phyloP scores from a whole-genome alignment of 2,329 filamentous ascomycete genomes.

The Lasiodiplodia gonubiensis region DNA sequence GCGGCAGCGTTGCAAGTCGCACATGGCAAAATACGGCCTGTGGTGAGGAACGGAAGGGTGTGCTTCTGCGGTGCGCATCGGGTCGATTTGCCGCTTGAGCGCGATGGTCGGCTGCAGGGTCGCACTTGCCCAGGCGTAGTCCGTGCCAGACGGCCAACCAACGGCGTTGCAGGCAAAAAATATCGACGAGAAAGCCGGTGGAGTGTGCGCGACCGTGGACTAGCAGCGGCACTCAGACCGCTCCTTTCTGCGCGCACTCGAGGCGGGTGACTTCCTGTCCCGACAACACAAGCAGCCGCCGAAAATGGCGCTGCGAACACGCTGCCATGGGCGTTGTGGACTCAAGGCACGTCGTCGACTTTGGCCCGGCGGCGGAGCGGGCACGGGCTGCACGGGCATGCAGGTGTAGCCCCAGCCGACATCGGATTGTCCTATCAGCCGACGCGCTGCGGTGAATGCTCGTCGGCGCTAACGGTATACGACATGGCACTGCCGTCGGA shows the following conservation, averaged over 20 bases:
- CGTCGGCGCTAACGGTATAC: slow-evolving; percentile 21
- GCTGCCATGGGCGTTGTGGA: not conserved
- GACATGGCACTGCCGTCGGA: slow-evolving; percentile 20
- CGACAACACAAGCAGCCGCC: not conserved
- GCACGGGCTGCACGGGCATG: slow-evolving; percentile 18
- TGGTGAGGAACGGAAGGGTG: slow-evolving; percentile 2
- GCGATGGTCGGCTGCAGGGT: slow-evolving; percentile 17
- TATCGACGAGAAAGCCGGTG: not conserved
- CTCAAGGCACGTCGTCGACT: slow-evolving; percentile 13
- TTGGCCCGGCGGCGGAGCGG: slow-evolving; percentile 8
- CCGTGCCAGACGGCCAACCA: slow-evolving; percentile 21
- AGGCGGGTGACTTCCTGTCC: not conserved
- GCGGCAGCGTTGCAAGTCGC: slow-evolving; percentile 10
- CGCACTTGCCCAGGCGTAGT: slow-evolving; percentile 13
- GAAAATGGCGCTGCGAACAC: not conserved
- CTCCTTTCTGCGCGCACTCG: not conserved
- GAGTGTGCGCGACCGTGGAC: slow-evolving; percentile 9
- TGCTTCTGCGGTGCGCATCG: slow-evolving; percentile 1
- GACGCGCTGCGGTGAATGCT: slow-evolving; percentile 11
- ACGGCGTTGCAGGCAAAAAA: slow-evolving; percentile 6
- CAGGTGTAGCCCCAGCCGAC: slow-evolving; percentile 24
- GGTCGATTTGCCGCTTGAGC: slow-evolving; percentile 18
- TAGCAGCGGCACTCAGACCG: slow-evolving; percentile 11
- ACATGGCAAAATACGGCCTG: slow-evolving; percentile 16
- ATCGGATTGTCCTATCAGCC: slow-evolving; percentile 26